Percentiles rank a stretch among this genome's conserved stretches.
Conservation (phyloP, 2,329 filamentous ascomycete species). For the Calcarisporium arbuscula region DNA sequence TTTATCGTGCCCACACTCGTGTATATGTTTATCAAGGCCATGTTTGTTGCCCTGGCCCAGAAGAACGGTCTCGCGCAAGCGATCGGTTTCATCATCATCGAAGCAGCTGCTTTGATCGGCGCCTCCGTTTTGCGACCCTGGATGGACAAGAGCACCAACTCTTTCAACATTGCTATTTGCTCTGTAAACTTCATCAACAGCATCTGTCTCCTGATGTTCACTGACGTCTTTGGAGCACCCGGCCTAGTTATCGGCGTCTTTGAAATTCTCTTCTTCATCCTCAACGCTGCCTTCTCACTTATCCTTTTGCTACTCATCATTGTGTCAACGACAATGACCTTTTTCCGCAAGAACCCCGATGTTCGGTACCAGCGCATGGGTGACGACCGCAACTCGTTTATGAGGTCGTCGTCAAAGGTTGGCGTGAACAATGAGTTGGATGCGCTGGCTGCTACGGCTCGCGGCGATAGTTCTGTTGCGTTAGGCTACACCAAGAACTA, state of each 20-base stretch:
- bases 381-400: slow-evolving; percentile 90
- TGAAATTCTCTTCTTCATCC: slow-evolving; percentile 81
- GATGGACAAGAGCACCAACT: slow-evolving; percentile 98
- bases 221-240: slow-evolving; percentile 75
- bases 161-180: slow-evolving; percentile 88
- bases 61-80: slow-evolving; percentile 65
- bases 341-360: slow-evolving; percentile 89
- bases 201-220: slow-evolving; percentile 83
- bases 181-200: slow-evolving; percentile 84
- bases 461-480: too few relatives aligned
- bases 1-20: slow-evolving; percentile 75
- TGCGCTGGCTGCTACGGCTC: slow-evolving; percentile 81
- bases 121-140: slow-evolving; percentile 81
- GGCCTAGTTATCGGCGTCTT: slow-evolving; percentile 77
- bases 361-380: slow-evolving; percentile 91
- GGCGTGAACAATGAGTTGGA: slow-evolving; percentile 75
- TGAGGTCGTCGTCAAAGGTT: slow-evolving; percentile 85
- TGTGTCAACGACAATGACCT: slow-evolving; percentile 53
- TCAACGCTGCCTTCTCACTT: slow-evolving; percentile 76
- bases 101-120: slow-evolving; percentile 68
- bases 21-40: slow-evolving; percentile 78
- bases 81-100: slow-evolving; percentile 76
- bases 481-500: too few relatives aligned
- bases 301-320: slow-evolving; percentile 74
- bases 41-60: slow-evolving; percentile 81